These are phyloP conservation scores for Wolfiporia cocos DNA, from an alignment of 1,284 basidiomycete species.

Conservation along the genomic window DNA sequence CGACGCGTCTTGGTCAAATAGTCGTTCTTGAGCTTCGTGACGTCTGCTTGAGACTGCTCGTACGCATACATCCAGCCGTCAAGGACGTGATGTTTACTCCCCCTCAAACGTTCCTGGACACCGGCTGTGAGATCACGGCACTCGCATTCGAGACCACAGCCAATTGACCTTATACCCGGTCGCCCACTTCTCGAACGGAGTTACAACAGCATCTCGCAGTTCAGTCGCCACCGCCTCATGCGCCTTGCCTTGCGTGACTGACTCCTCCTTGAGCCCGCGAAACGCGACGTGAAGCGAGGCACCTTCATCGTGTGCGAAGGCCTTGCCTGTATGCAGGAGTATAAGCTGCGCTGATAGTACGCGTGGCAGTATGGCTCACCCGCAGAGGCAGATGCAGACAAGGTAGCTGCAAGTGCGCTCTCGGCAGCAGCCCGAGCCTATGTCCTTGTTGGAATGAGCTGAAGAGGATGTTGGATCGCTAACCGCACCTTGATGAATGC, in stretches of 20 bases:
- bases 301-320: conserved; percentile 74
- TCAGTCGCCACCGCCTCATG: conserved; percentile 66
- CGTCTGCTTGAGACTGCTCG: conserved; percentile 57
- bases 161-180: conserved; percentile 51
- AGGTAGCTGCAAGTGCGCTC: conserved; percentile 48
- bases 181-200: conserved; percentile 75
- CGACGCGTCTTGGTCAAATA: conserved; percentile 75
- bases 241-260: conserved; percentile 55
- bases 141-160: too few species aligned
- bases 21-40: conserved; percentile 64
- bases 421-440: conserved; percentile 67
- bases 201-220: conserved; percentile 58
- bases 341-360: conserved; percentile 4
- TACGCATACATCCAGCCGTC: conserved; percentile 70
- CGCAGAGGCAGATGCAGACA: conserved; percentile 46
- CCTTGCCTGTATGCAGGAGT: conserved; percentile 35
- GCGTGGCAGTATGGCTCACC: conserved; percentile 32
- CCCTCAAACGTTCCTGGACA: conserved; percentile 49
- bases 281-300: conserved; percentile 74
- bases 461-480: too few species aligned
- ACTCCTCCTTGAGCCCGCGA: conserved; percentile 71
- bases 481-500: conserved; percentile 71
- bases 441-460: too few species aligned
- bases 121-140: too few species aligned
- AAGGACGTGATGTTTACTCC: conserved; percentile 52